These are phyloP conservation scores for Huntiella bhutanensis DNA, from an alignment of 2,329 filamentous ascomycete species.

Conservation along the genomic window DNA sequence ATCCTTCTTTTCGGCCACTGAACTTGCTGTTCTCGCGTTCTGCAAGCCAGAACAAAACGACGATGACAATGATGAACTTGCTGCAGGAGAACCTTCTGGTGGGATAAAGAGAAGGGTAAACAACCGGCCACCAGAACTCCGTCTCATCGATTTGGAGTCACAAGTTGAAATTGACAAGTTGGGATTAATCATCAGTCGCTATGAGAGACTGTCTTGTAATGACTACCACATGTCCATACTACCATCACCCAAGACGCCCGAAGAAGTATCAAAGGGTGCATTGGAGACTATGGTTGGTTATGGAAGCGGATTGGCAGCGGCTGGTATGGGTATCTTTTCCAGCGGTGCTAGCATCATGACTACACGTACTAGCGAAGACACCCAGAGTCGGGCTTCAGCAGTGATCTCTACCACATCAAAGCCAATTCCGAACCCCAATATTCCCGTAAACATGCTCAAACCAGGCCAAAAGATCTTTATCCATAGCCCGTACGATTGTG, in stretches of 20 bases:
- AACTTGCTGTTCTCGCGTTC: slow-evolving; percentile 83
- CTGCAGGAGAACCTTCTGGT: slow-evolving; percentile 36
- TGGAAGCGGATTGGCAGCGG: slow-evolving; percentile 71
- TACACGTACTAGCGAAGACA: slow-evolving; percentile 39
- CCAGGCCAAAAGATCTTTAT: slow-evolving; percentile 63
- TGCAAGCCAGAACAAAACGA: slow-evolving; percentile 56
- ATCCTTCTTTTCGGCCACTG: slow-evolving; percentile 81
- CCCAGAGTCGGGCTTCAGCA: slow-evolving; percentile 18
- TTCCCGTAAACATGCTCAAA: slow-evolving; percentile 34
- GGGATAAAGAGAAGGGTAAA: slow-evolving; percentile 50
- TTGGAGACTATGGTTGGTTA: slow-evolving; percentile 57
- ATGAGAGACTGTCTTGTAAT: slow-evolving; percentile 64
- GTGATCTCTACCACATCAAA: slow-evolving; percentile 17
- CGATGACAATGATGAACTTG: slow-evolving; percentile 20
- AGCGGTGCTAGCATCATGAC: slow-evolving; percentile 63
- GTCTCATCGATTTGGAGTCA: slow-evolving; percentile 73
- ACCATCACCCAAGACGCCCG: slow-evolving; percentile 41
- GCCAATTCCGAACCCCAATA: slow-evolving; percentile 13
- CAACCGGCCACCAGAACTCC: slow-evolving; percentile 69
- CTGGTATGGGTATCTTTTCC: slow-evolving; percentile 59
- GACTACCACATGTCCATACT: slow-evolving; percentile 84
- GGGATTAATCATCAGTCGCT: slow-evolving; percentile 67
- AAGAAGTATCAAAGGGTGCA: slow-evolving; percentile 39
- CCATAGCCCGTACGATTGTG: slow-evolving; percentile 89
- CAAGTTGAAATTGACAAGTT: slow-evolving; percentile 81